phyloP scores from a whole-genome alignment of 2,329 filamentous ascomycete genomes.

The Phaeomoniella chlamydospora region DNA sequence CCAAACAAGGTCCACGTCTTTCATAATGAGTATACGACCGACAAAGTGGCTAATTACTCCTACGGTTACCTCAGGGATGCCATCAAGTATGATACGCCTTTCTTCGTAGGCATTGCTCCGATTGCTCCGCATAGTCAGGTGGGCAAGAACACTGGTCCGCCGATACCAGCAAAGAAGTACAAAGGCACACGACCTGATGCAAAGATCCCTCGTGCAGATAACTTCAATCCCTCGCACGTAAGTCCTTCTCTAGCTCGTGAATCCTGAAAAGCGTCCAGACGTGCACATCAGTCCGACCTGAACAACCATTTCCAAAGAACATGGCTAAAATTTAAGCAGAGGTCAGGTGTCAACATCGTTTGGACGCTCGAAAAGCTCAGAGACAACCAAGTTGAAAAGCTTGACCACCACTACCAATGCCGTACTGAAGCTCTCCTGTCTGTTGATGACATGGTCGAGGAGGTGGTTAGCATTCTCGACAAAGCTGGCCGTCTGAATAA shows the following conservation, averaged over 20 bases:
- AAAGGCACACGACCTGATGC: not conserved
- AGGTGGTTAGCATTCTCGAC: slow-evolving; percentile 15
- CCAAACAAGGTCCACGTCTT: slow-evolving; percentile 44
- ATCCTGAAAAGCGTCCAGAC: too few species aligned
- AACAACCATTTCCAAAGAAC: not conserved
- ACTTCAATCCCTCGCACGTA: slow-evolving; percentile 17
- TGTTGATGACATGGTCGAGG: slow-evolving; percentile 19
- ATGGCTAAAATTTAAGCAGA: too few species aligned
- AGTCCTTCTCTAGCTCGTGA: too few species aligned
- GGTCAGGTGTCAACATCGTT: too few species aligned
- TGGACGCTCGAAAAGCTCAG: too few species aligned
- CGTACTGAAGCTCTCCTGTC: slow-evolving; percentile 14
- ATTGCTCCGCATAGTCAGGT: slow-evolving; percentile 48
- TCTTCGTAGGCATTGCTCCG: slow-evolving; percentile 52
- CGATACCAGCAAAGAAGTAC: not conserved
- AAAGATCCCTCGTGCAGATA: slow-evolving; percentile 7
- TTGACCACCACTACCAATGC: slow-evolving; percentile 8
- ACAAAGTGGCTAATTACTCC: slow-evolving; percentile 43
- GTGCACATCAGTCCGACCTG: too few species aligned
- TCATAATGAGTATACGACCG: slow-evolving; percentile 38
- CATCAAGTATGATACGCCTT: slow-evolving; percentile 39
- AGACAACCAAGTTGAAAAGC: slow-evolving; percentile 6
- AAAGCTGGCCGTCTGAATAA: slow-evolving; percentile 12
- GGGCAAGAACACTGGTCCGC: slow-evolving; percentile 15
- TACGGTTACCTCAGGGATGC: slow-evolving; percentile 46